Evolutionary conservation across 257 asterid species (phyloP).

Genomic region (Lithospermum erythrorhizon): DNA sequence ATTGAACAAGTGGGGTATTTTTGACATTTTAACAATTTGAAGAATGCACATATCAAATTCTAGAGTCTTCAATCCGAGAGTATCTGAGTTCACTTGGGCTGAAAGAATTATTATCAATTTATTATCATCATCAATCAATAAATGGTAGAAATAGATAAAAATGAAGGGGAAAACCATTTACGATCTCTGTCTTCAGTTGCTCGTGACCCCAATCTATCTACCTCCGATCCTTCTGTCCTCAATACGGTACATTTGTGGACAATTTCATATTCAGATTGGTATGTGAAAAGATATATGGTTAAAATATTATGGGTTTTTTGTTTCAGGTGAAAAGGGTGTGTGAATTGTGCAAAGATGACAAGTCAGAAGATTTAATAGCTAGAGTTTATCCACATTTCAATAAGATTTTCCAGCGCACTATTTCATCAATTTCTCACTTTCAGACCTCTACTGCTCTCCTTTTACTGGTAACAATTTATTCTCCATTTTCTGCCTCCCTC

Average conservation of each 20-base stretch:
- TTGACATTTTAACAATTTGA: too few relatives aligned
- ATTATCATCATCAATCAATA: background rate
- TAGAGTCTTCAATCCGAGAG: too few relatives aligned
- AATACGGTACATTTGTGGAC: slow-evolving; percentile 30
- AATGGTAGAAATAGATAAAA: slow-evolving; percentile 7
- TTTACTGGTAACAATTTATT: slow-evolving; percentile 43
- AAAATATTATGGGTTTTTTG: slow-evolving; percentile 2
- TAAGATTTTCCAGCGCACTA: slow-evolving; percentile 71
- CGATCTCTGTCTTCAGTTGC: slow-evolving; percentile 61
- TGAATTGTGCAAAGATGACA: slow-evolving; percentile 59
- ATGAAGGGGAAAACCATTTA: slow-evolving; percentile 68
- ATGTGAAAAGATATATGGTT: background rate
- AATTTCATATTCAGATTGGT: background rate
- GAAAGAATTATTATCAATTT: too few relatives aligned
- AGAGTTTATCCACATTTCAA: slow-evolving; percentile 78
- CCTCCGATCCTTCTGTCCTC: slow-evolving; percentile 63
- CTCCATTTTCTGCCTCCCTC: too few relatives aligned
- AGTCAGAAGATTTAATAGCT: slow-evolving; percentile 70
- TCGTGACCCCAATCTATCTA: slow-evolving; percentile 75
- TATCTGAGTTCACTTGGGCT: too few relatives aligned
- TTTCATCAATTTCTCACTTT: slow-evolving; percentile 60
- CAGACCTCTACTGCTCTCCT: slow-evolving; percentile 66
- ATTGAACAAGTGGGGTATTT: too few relatives aligned
- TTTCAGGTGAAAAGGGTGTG: slow-evolving; percentile 56
- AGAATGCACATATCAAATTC: too few relatives aligned